These are phyloP conservation scores for Lasiodiplodia gonubiensis DNA, from an alignment of 2,329 filamentous ascomycete genomes.

Conservation along the genomic window DNA sequence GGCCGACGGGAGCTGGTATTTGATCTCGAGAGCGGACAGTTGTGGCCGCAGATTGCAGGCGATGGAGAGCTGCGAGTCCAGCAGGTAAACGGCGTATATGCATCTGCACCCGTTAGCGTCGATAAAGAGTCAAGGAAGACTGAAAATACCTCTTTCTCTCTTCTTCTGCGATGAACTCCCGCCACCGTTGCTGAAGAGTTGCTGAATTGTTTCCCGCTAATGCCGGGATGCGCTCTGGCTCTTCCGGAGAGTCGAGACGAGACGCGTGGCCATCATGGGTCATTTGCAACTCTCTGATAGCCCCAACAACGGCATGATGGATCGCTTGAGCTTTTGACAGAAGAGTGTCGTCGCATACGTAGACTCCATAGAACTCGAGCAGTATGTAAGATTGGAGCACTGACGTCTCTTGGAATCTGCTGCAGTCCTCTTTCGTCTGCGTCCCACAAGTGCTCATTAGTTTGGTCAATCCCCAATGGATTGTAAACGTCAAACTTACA, in stretches of 20 bases:
- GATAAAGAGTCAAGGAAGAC: too few species aligned
- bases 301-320: neutral
- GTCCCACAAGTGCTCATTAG: neutral
- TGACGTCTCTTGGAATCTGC: slow-evolving; percentile 8
- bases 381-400: slow-evolving; percentile 34
- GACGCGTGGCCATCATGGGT: slow-evolving; percentile 14
- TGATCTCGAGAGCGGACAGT: slow-evolving; percentile 37
- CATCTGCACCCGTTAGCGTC: slow-evolving; percentile 27
- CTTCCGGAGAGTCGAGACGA: slow-evolving; percentile 30
- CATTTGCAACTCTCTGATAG: slow-evolving; percentile 9
- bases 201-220: slow-evolving; percentile 9
- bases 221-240: slow-evolving; percentile 33
- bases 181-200: neutral
- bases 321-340: neutral
- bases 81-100: slow-evolving; percentile 37
- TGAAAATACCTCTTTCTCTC: neutral
- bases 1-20: slow-evolving; percentile 35
- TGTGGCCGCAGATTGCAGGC: slow-evolving; percentile 12
- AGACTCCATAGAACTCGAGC: slow-evolving; percentile 34
- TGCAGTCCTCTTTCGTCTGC: slow-evolving; percentile 6
- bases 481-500: neutral
- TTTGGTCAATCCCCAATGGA: neutral
- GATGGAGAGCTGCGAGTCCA: slow-evolving; percentile 30
- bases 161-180: neutral
- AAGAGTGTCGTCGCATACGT: slow-evolving; percentile 29